A percentile compares a stretch with the other conserved stretches of the same genome.
These are phyloP conservation scores for Lachancea quebecensis DNA, from an alignment of 805 yeast species.

Conservation along the genomic window DNA sequence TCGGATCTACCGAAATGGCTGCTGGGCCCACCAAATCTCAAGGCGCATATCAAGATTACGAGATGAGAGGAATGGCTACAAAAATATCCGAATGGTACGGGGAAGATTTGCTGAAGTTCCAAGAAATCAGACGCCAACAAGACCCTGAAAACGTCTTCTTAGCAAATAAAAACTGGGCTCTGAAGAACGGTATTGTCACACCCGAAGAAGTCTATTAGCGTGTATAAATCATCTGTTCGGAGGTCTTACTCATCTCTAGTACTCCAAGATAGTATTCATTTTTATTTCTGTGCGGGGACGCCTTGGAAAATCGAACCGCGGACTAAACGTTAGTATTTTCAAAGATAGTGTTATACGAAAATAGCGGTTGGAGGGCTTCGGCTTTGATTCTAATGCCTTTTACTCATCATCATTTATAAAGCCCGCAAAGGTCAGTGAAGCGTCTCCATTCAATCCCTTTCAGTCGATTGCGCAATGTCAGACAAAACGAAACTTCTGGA, in stretches of 20 bases:
- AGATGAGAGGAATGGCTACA: constrained; percentile 73
- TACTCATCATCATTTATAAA: background rate
- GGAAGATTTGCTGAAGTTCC: constrained; percentile 53
- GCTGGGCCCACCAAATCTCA: constrained; percentile 31
- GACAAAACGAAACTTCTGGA: constrained; percentile 40
- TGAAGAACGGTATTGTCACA: constrained; percentile 64
- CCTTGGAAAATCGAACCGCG: no score
- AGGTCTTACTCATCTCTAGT: no score
- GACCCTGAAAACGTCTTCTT: constrained; percentile 83
- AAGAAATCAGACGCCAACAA: constrained; percentile 52
- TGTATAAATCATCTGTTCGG: background rate
- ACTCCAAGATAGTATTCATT: no score
- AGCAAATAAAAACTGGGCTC: constrained; percentile 73
- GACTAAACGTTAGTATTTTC: no score
- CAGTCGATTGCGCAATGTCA: constrained; percentile 8
- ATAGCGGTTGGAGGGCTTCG: background rate
- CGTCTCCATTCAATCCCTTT: no score
- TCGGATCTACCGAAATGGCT: constrained; percentile 45
- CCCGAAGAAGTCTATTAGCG: constrained; percentile 2
- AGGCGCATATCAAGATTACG: constrained; percentile 45
- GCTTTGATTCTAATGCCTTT: background rate
- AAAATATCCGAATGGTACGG: constrained; percentile 77
- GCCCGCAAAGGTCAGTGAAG: background rate
- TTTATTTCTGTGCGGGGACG: no score
- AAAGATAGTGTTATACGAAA: background rate